Evolutionary conservation across 2,329 filamentous ascomycete species (phyloP), one percentile per base, ranked within the genome.

Genomic region (Ophiostoma angusticollis): DNA sequence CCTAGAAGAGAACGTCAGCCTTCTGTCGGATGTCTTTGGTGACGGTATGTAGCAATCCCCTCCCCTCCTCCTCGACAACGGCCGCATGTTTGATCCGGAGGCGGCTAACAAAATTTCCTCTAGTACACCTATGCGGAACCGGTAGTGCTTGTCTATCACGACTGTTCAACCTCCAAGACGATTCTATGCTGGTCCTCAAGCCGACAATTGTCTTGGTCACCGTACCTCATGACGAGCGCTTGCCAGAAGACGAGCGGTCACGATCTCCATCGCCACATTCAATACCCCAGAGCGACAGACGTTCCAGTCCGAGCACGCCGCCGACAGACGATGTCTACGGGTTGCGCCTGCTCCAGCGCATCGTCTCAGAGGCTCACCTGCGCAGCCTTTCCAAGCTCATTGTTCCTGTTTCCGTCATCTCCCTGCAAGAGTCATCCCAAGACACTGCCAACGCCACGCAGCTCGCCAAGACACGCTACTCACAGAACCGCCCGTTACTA

Each of bases 181-280:
- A 58, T 11, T 65, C 67, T 17, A 59, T 67, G 55, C 54, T 66
- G 43, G 66, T 71, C 45, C 56, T 72, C 34, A 71, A 63, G 44
- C 72, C 72, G 9, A 74, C 70, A 3, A 58, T 77, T 43, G 64
- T 77, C 40, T 55, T 77, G 23, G 63, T 77, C 49, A 70, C 75
- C 46, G 70, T 64, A 4, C 69, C 72, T 13, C 62, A 64, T 48
- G 62, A 72, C 47, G 68, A 72, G 43, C 57, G 54, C 32, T 50
- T 65, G 39, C 52, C 46, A 17, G 6, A 59, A 30, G 59, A 62
- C 14, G 49, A 59, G 16, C 46, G 42, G 17, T 48, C 52, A 11
- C 51, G 53, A 22, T 63, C 67, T 5, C 58, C 63, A 23, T 70
- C 67, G 8, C 61, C 65, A n/a, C 59, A 59, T 37, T 63, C 61